Base-by-base conservation (phyloP, 192 early-diverging fungal species). In the Podila epigama region DNA sequence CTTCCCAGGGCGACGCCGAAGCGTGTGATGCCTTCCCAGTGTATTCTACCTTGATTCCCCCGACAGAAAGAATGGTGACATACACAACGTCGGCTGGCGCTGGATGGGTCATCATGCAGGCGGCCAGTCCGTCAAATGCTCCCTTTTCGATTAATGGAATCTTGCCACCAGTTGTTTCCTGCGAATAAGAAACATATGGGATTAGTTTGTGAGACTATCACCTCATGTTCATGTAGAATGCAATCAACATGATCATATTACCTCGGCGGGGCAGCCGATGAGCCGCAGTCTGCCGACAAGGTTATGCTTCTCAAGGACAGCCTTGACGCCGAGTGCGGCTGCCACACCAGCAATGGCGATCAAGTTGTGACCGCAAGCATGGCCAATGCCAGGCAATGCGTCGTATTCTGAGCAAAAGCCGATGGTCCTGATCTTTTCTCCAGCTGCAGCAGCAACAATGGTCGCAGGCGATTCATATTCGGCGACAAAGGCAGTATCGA, bases 61-160 rank as follows among this genome's bases (percentile, higher is more conserved):
- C 50, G 51, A 83, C 56, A 28, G 80, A 75, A 41, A 87, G 58
- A 60, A 84, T 68, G 5, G 51, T 69, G 34, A 58, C 55, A 75
- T 86, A 87, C 54, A 86, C 79, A 50, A 80, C 39, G 63, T 89
- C 84, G 22, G 63, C 42, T 58, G 83, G 67, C 42, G 86, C 69
- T 22, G 94, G 93, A 81, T 96, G 94, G 37, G 89, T 69, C 93
- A 96, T 96, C 81, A 96, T 69, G 61, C 91, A 87, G 10, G 90
- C 72, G 62, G 93, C 92, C 32, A 88, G 68, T 66, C 85, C 84
- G 31, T 91, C 82, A 80, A 94, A 94, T 5, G 89, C 89, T 2
- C 91, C 89, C 9, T 80, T 69, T 33, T 92, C 62, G 29, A 91
- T 82, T 66, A 96, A 79, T 3, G 72, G 67, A 56, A 93, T 88